These are phyloP conservation scores for Cucumis melo DNA, from an alignment of 306 rosid species.

Conservation along the genomic window DNA sequence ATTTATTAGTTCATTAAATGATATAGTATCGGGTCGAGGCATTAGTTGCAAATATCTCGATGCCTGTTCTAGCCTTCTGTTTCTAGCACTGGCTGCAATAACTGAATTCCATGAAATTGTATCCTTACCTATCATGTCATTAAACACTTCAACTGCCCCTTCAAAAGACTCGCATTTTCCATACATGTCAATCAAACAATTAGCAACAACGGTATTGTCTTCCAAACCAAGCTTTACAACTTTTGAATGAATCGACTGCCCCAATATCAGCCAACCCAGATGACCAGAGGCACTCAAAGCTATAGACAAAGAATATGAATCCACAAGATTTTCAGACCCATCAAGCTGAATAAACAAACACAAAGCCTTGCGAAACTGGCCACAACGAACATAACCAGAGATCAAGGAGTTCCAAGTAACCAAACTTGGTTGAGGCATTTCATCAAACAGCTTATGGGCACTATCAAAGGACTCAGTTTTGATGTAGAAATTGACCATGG, in stretches of 20 bases:
- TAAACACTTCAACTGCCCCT: constrained; percentile 22
- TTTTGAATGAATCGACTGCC: constrained; percentile 46
- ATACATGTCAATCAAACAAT: constrained; percentile 69
- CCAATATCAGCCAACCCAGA: constrained; percentile 24
- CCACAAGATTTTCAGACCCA: constrained; percentile 28
- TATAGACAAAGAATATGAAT: constrained; percentile 37
- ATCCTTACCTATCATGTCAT: constrained; percentile 26
- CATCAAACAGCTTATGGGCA: constrained; percentile 39
- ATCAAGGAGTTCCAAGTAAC: constrained; percentile 62
- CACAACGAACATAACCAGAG: constrained; percentile 40
- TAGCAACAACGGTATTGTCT: constrained; percentile 26
- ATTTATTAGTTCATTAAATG: constrained; percentile 50
- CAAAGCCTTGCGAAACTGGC: constrained; percentile 34
- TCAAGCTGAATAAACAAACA: constrained; percentile 18
- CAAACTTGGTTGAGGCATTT: constrained; percentile 32
- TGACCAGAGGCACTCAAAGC: constrained; percentile 47
- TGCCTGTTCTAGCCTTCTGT: constrained; percentile 34
- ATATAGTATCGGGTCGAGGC: constrained; percentile 44
- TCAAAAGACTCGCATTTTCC: constrained; percentile 51
- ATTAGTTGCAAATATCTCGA: constrained; percentile 26
- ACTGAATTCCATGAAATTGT: constrained; percentile 59
- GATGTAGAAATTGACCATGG: constrained; percentile 29
- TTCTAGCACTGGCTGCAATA: constrained; percentile 45
- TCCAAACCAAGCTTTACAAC: constrained; percentile 31
- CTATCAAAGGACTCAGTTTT: constrained; percentile 10